A percentile compares a stretch with the other conserved stretches of the same genome.
These are phyloP conservation scores for Arabis alpina DNA, from an alignment of 345 rosid species.

Conservation along the genomic window DNA sequence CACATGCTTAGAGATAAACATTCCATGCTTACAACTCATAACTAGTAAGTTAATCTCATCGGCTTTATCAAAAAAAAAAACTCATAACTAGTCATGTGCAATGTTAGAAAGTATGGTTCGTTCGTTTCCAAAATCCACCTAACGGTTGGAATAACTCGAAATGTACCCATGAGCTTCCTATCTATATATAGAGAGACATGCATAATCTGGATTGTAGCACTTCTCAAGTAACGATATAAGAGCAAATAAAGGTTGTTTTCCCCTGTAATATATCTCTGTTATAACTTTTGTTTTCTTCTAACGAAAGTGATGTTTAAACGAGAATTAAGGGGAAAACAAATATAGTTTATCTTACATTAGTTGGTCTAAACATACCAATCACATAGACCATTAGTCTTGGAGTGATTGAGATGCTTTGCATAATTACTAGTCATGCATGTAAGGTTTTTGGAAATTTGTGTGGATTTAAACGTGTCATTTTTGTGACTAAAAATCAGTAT, in stretches of 20 bases:
- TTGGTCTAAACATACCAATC: slow-evolving; percentile 3
- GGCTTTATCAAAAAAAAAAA: neutral
- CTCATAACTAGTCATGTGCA: slow-evolving; percentile 20
- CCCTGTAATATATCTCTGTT: slow-evolving; percentile 9
- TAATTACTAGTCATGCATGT: neutral
- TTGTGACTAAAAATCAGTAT: neutral
- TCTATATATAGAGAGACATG: slow-evolving; percentile 10
- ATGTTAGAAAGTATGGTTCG: slow-evolving; percentile 13
- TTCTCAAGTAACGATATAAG: neutral
- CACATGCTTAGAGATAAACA: too few relatives aligned
- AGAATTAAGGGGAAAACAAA: neutral
- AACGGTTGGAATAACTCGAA: slow-evolving; percentile 25
- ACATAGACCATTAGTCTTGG: neutral
- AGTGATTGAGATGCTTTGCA: neutral
- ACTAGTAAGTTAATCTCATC: too few relatives aligned
- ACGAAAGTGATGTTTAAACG: neutral
- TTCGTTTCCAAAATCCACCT: slow-evolving; percentile 20
- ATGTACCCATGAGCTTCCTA: slow-evolving; percentile 20
- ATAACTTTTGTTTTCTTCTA: neutral
- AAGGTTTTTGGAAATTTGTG: neutral
- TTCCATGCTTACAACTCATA: too few relatives aligned
- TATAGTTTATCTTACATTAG: neutral
- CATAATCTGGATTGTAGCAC: slow-evolving; percentile 19
- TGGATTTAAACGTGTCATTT: too few relatives aligned
- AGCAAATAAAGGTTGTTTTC: slow-evolving; percentile 15